Evolutionary conservation across 805 yeast genomes (phyloP).

Genomic region (Candida mattraensis): DNA sequence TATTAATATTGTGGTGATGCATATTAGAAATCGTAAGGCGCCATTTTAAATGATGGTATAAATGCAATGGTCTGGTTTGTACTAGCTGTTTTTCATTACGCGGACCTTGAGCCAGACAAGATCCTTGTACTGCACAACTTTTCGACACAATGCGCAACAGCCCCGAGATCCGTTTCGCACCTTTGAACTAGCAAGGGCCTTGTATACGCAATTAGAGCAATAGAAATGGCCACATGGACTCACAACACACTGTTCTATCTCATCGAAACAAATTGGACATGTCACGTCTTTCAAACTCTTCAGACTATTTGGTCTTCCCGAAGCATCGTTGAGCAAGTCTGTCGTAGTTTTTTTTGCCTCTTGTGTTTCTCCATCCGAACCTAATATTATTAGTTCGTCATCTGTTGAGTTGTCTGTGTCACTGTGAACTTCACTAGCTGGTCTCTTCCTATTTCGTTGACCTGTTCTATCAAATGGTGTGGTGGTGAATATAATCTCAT

Average conservation of each 20-base stretch:
- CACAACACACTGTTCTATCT: constrained; percentile 46
- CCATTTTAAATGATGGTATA: constrained; percentile 5
- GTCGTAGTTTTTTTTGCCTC: constrained; percentile 35
- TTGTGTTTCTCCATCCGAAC: constrained; percentile 37
- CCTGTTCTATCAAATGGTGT: constrained; percentile 5
- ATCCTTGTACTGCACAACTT: constrained; percentile 29
- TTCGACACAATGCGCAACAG: constrained; percentile 35
- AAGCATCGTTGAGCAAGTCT: constrained; percentile 29
- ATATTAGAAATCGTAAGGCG: no score
- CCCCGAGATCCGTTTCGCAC: constrained; percentile 28
- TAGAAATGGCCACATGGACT: constrained; percentile 60
- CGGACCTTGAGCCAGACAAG: constrained; percentile 33
- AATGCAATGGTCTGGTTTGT: constrained; percentile 5
- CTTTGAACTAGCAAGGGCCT: constrained; percentile 48
- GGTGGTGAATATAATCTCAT: constrained; percentile 6
- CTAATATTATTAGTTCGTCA: constrained; percentile 32
- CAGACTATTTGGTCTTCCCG: constrained; percentile 19
- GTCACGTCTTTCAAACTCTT: constrained; percentile 37
- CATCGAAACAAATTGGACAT: constrained; percentile 60
- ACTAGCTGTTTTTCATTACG: constrained; percentile 11
- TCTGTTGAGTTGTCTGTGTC: constrained; percentile 26
- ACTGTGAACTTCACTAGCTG: constrained; percentile 11
- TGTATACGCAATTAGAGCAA: constrained; percentile 53
- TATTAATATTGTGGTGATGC: no score
- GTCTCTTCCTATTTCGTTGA: constrained; percentile 3